Conservation (phyloP, 768 basidiomycete genomes). For the Lactarius tabidus region DNA sequence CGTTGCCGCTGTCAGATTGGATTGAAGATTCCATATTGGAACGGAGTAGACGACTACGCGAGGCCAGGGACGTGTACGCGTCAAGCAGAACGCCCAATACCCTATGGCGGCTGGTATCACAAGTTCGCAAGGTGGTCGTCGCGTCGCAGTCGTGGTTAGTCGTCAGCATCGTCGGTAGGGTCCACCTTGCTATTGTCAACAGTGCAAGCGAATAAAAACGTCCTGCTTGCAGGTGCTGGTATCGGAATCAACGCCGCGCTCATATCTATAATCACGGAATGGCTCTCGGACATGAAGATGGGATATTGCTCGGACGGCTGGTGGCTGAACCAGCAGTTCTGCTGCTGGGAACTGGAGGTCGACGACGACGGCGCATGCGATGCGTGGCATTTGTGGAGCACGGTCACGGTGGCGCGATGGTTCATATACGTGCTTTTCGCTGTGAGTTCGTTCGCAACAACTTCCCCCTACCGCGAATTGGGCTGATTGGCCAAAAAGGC, state of each 20-base stretch:
- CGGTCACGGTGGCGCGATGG: slow-evolving; percentile 68
- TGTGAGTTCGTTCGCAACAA: slow-evolving; percentile 50
- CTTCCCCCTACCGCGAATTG: neutral
- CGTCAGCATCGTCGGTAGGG: slow-evolving; percentile 81
- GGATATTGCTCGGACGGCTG: slow-evolving; percentile 96
- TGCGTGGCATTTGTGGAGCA: slow-evolving; percentile 91
- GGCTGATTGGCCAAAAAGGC: slow-evolving; percentile 44
- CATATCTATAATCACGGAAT: slow-evolving; percentile 92
- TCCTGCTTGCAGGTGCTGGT: slow-evolving; percentile 56
- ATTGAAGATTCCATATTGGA: slow-evolving; percentile 93
- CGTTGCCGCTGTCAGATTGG: slow-evolving; percentile 62
- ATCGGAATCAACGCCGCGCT: slow-evolving; percentile 95
- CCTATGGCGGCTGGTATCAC: slow-evolving; percentile 56
- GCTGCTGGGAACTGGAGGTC: slow-evolving; percentile 93
- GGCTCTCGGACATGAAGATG: slow-evolving; percentile 97
- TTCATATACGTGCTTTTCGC: slow-evolving; percentile 85
- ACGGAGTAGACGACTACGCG: slow-evolving; percentile 69
- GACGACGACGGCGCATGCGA: slow-evolving; percentile 78
- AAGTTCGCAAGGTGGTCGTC: slow-evolving; percentile 54
- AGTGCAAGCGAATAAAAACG: slow-evolving; percentile 5
- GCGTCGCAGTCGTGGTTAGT: slow-evolving; percentile 92
- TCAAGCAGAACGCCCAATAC: slow-evolving; percentile 46
- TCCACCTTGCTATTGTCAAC: slow-evolving; percentile 22
- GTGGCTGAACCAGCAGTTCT: slow-evolving; percentile 98
- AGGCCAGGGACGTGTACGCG: slow-evolving; percentile 44